Base-by-base conservation (phyloP, 108 stramenopile genomes). In the Licmophora abbreviata region DNA sequence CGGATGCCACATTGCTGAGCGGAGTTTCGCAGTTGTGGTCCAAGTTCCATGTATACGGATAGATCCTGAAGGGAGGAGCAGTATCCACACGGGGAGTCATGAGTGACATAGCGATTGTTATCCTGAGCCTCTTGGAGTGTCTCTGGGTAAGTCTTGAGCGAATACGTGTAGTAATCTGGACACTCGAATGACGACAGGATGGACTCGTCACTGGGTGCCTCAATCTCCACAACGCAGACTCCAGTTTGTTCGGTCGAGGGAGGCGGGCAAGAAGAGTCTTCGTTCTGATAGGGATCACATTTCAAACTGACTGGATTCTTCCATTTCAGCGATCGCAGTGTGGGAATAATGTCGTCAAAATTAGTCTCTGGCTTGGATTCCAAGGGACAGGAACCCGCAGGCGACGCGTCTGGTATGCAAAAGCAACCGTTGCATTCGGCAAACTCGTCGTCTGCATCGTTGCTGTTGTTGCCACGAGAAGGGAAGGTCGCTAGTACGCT, bases 1-100 rank as follows among this genome's bases (percentile, higher is more conserved):
- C 44, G 25, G n/a, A n/a, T n/a, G 24, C 55, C 24, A 38, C 71
- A 73, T 4, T 38, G 42, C 5, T 50, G 53, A 24, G 58, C 58
- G n/a, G 27, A 20, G 14, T 54, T 44, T 9, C 61, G 57, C 24
- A 60, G 33, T 20, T 59, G 32, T 7, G 47, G 21, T n/a, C n/a
- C n/a, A 35, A 15, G 10, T 5, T 21, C 18, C 17, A 64, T 15
- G 22, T 73, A 73, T 36, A 55, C 64, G 9, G 69, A 58, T 27
- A 71, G 49, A 43, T 71, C 69, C 51, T 65, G 64, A 20, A 54
- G 31, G 15, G 53, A 65, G 24, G 50, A 53, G 36, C 69, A 71
- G 26, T 59, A 63, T 0, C 69, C 69, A 46, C 69, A 71, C 21
- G 42, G 18, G 0, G 59, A 59, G 8, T 24, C 0, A 23, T 71